These are phyloP conservation scores for Aspergillus piperis DNA, from an alignment of 2,329 filamentous ascomycete species.

Conservation along the genomic window DNA sequence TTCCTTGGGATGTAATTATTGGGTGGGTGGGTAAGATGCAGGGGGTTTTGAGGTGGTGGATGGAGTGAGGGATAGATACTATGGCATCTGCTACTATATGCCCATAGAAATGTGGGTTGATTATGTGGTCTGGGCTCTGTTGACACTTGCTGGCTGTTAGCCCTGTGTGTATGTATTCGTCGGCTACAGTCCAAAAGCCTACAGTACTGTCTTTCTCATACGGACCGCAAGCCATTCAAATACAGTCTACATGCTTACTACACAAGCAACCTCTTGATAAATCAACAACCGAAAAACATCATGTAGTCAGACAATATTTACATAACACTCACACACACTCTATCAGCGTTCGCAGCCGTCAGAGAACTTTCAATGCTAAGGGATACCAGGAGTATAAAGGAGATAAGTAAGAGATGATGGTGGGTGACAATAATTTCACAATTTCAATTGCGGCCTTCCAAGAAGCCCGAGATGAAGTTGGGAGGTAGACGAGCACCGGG, in stretches of 20 bases:
- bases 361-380: constrained; percentile 24
- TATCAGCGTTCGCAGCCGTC: constrained; percentile 23
- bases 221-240: neutral
- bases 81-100: too few species aligned
- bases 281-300: constrained; percentile 14
- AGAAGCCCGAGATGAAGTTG: constrained; percentile 91
- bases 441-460: constrained; percentile 70
- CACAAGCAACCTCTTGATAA: constrained; percentile 5
- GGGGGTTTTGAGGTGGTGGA: too few species aligned
- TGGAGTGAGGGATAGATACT: too few species aligned
- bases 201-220: too few species aligned
- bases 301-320: constrained; percentile 41
- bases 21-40: neutral
- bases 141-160: too few species aligned
- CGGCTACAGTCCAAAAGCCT: too few species aligned
- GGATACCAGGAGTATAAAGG: constrained; percentile 16
- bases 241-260: constrained; percentile 1
- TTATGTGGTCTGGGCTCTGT: too few species aligned
- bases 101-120: too few species aligned
- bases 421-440: constrained; percentile 24
- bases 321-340: constrained; percentile 31
- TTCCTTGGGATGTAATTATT: neutral
- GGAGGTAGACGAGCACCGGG: constrained; percentile 73
- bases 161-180: too few species aligned
- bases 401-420: constrained; percentile 19